phyloP scores from a whole-genome alignment of 1,284 basidiomycete species.

The Microbotryum violaceum region DNA sequence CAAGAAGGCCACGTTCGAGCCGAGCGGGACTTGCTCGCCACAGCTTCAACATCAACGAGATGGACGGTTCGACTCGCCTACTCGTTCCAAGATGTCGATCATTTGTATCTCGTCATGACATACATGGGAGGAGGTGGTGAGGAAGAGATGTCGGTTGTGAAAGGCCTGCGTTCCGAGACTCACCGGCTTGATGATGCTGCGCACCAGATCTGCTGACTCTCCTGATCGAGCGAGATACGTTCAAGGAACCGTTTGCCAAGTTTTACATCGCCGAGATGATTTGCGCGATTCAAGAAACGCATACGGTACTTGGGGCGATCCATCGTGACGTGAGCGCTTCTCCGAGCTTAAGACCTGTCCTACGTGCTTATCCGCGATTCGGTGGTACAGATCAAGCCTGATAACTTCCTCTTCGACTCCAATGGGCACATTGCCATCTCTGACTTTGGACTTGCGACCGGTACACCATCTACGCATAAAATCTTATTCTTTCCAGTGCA shows the following conservation, averaged over 20 bases:
- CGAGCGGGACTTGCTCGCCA: slow-evolving; percentile 72
- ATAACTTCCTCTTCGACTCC: slow-evolving; percentile 92
- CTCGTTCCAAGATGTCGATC: slow-evolving; percentile 78
- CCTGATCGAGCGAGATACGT: slow-evolving; percentile 85
- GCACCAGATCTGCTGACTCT: slow-evolving; percentile 91
- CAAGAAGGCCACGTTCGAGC: slow-evolving; percentile 94
- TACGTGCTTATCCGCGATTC: slow-evolving; percentile 29
- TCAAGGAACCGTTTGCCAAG: slow-evolving; percentile 84
- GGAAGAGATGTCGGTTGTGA: slow-evolving; percentile 34
- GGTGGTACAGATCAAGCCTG: slow-evolving; percentile 34
- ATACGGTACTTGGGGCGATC: slow-evolving; percentile 81
- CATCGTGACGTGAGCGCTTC: slow-evolving; percentile 85
- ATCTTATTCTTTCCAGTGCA: background rate
- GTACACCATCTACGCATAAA: slow-evolving; percentile 28
- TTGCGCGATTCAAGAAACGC: slow-evolving; percentile 87
- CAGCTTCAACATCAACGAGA: slow-evolving; percentile 47
- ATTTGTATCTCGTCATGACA: slow-evolving; percentile 70
- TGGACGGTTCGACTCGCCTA: slow-evolving; percentile 94
- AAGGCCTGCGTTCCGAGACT: no score
- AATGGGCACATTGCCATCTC: slow-evolving; percentile 88
- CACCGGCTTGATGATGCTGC: no score
- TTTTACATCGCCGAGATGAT: slow-evolving; percentile 99
- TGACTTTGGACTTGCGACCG: slow-evolving; percentile 90
- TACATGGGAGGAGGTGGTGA: slow-evolving; percentile 40
- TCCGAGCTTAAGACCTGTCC: no score